Percentiles rank a stretch among this genome's conserved stretches.
phyloP scores from a whole-genome alignment of 129 eudicot species.

The Dittrichia graveolens region DNA sequence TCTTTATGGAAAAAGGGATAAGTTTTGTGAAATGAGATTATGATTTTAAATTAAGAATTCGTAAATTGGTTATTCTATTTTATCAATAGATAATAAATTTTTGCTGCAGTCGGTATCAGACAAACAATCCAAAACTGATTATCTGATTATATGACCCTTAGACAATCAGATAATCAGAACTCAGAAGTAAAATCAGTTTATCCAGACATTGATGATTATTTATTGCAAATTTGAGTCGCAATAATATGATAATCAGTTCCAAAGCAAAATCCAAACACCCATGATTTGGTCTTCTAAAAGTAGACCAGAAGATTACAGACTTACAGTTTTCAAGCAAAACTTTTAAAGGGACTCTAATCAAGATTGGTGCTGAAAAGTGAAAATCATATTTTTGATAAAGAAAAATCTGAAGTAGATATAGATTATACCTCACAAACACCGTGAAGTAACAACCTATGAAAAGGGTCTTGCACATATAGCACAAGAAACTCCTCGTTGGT shows the following conservation, averaged over 20 bases:
- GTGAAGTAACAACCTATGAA: conserved; percentile 87
- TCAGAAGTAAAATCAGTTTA: too few relatives aligned
- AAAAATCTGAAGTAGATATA: background rate
- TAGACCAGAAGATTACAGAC: background rate
- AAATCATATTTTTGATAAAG: conserved; percentile 2
- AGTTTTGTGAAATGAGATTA: background rate
- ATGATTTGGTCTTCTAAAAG: background rate
- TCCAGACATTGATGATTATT: background rate
- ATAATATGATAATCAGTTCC: background rate
- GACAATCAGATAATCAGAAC: background rate
- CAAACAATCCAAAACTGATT: background rate
- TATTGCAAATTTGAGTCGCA: background rate
- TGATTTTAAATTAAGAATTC: background rate
- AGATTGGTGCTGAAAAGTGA: background rate
- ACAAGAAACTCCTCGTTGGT: conserved; percentile 51
- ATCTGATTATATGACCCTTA: background rate
- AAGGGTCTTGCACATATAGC: conserved; percentile 79
- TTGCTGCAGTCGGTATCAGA: background rate
- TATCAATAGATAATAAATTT: background rate
- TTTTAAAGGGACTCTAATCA: background rate
- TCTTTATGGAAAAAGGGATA: background rate
- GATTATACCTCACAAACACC: conserved; percentile 95
- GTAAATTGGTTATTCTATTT: background rate
- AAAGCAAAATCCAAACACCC: background rate
- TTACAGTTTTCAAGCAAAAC: conserved; percentile 2